phyloP scores from a whole-genome alignment of 2,329 filamentous ascomycete species.

The Aspergillus hiratsukae region DNA sequence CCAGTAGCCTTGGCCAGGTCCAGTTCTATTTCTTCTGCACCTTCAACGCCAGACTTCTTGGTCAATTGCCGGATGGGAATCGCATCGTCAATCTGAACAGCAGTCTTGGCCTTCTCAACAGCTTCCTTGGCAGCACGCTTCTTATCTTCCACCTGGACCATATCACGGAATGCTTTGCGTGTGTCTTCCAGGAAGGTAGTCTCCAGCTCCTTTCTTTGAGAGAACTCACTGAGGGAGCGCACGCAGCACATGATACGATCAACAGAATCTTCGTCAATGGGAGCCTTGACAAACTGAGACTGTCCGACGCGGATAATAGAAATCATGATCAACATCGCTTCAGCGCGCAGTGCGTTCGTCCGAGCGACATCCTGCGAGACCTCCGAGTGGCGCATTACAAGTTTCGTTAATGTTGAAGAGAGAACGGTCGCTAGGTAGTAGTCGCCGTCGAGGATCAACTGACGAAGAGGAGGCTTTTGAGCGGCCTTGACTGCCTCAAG shows the following conservation, averaged over 20 bases:
- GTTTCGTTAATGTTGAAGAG: constrained; percentile 92
- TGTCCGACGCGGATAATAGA: constrained; percentile 97
- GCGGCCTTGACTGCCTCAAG: constrained; percentile 95
- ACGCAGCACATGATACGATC: constrained; percentile 98
- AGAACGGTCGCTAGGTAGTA: constrained; percentile 94
- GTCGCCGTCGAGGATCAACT: constrained; percentile 93
- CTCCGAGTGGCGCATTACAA: constrained; percentile 95
- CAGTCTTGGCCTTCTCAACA: constrained; percentile 85
- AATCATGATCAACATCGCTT: constrained; percentile 99
- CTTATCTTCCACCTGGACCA: constrained; percentile 97
- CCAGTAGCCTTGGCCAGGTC: constrained; percentile 93
- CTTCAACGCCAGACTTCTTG: constrained; percentile 81
- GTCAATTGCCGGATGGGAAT: constrained; percentile 88
- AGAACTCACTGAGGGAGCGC: constrained; percentile 84
- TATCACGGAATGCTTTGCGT: constrained; percentile 88
- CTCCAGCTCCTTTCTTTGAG: constrained; percentile 83
- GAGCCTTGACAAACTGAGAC: constrained; percentile 96
- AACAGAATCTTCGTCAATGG: constrained; percentile 97
- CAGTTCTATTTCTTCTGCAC: constrained; percentile 76
- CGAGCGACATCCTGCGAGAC: constrained; percentile 80
- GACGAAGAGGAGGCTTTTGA: constrained; percentile 89
- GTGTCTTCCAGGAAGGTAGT: constrained; percentile 92
- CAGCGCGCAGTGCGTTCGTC: constrained; percentile 89
- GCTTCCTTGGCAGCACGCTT: constrained; percentile 95
- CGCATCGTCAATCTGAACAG: constrained; percentile 92